Conservation (phyloP, 495 filamentous ascomycete species). For the Xylaria palmicola region DNA sequence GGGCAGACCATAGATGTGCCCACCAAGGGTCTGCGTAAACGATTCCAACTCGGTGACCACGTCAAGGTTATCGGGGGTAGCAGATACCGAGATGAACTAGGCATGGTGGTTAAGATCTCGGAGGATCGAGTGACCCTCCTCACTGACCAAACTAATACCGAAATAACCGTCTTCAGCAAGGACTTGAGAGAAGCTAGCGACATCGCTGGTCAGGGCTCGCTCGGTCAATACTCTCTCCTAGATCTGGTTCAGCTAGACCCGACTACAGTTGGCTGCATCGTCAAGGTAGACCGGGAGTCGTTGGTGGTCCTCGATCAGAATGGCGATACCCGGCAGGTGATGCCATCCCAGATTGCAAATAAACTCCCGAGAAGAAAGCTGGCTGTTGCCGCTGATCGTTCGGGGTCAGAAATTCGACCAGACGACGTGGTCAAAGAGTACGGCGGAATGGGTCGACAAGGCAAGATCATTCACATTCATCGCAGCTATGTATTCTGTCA, state of each 20-base stretch:
- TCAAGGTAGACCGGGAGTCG: conserved; percentile 93
- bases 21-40: conserved; percentile 87
- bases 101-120: conserved; percentile 91
- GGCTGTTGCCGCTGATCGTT: conserved; percentile 88
- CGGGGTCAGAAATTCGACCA: conserved; percentile 86
- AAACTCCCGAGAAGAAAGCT: conserved; percentile 74
- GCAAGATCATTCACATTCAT: conserved; percentile 88
- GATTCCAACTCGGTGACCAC: conserved; percentile 91
- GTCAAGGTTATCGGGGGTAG: conserved; percentile 98
- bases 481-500: conserved; percentile 85
- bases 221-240: conserved; percentile 84
- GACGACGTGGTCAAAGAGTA: conserved; percentile 92
- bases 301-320: conserved; percentile 89
- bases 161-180: conserved; percentile 97
- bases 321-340: conserved; percentile 72
- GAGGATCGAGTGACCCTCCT: conserved; percentile 89
- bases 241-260: conserved; percentile 94
- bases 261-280: conserved; percentile 84
- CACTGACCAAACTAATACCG: conserved; percentile 84
- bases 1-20: conserved; percentile 91
- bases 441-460: conserved; percentile 78
- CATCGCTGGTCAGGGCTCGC: conserved; percentile 72
- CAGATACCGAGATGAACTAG: conserved; percentile 87
- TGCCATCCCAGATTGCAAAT: conserved; percentile 88
- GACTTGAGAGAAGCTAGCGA: conserved; percentile 92